Evolutionary conservation across 306 rosid species (phyloP).

Genomic region (Hippophae rhamnoides): DNA sequence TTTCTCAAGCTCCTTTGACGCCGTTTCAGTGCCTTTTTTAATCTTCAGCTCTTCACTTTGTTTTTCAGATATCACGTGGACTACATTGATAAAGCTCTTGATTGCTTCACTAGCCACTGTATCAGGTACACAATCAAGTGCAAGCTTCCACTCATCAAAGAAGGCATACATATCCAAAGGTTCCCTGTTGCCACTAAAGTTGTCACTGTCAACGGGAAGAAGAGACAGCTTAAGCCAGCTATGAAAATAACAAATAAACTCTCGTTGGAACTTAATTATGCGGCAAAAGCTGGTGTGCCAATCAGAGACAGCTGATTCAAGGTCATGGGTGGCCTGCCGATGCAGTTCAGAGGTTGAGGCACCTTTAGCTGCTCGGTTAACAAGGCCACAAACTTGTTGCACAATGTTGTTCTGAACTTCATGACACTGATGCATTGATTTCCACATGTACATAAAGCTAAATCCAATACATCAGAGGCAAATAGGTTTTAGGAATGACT

Average conservation of each 20-base stretch:
- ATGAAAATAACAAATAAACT: conserved; percentile 61
- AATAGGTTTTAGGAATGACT: no score
- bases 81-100: conserved; percentile 83
- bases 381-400: conserved; percentile 93
- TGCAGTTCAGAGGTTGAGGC: conserved; percentile 82
- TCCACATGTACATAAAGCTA: conserved; percentile 99
- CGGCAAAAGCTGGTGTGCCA: conserved; percentile 95
- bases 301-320: conserved; percentile 71
- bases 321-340: conserved; percentile 92
- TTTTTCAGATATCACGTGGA: conserved; percentile 63
- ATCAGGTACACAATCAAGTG: conserved; percentile 93
- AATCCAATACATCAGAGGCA: conserved; percentile 26
- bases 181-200: conserved; percentile 33
- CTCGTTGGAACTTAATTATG: conserved; percentile 74
- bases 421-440: conserved; percentile 79
- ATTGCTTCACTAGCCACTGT: conserved; percentile 94
- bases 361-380: conserved; percentile 51
- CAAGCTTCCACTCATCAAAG: conserved; percentile 93
- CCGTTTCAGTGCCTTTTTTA: conserved; percentile 61
- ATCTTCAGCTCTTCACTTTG: conserved; percentile 83
- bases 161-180: conserved; percentile 50
- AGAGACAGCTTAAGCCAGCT: conserved; percentile 90
- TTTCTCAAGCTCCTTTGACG: conserved; percentile 83
- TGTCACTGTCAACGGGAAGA: conserved; percentile 54
- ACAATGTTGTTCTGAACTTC: conserved; percentile 83